Evolutionary conservation across 805 yeast species (phyloP).

Genomic region (Wickerhamiella spandovensis): DNA sequence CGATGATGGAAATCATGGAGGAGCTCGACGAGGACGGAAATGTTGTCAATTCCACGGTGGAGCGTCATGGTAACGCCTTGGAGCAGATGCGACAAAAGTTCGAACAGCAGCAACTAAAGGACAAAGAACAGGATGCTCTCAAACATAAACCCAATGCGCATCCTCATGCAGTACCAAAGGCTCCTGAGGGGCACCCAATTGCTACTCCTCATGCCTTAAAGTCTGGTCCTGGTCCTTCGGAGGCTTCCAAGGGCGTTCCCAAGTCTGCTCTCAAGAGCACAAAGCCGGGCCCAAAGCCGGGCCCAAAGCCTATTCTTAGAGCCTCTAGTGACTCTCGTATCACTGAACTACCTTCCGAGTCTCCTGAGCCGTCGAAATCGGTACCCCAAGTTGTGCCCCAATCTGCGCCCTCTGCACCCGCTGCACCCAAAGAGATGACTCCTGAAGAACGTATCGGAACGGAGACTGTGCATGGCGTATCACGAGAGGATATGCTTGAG

Average conservation of each 20-base stretch:
- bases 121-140: not conserved
- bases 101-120: not conserved
- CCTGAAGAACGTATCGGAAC: not conserved
- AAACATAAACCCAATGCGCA: not conserved
- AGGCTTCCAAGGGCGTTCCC: too few relatives aligned
- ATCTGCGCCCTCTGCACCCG: too few relatives aligned
- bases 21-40: slow-evolving; percentile 76
- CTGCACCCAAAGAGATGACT: not conserved
- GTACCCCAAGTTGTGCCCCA: too few relatives aligned
- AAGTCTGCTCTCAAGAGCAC: not conserved
- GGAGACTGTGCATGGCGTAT: slow-evolving; percentile 5
- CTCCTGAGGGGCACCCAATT: not conserved
- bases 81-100: not conserved
- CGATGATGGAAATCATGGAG: slow-evolving; percentile 73
- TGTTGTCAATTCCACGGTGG: slow-evolving; percentile 35
- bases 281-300: not conserved
- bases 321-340: not conserved
- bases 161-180: not conserved
- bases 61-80: slow-evolving; percentile 21
- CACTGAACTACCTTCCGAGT: not conserved
- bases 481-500: slow-evolving; percentile 19
- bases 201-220: not conserved
- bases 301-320: not conserved
- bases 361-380: not conserved
- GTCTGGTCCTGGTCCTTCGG: not conserved